Conservation (phyloP, 1,284 basidiomycete genomes). For the Ustilago curta region DNA sequence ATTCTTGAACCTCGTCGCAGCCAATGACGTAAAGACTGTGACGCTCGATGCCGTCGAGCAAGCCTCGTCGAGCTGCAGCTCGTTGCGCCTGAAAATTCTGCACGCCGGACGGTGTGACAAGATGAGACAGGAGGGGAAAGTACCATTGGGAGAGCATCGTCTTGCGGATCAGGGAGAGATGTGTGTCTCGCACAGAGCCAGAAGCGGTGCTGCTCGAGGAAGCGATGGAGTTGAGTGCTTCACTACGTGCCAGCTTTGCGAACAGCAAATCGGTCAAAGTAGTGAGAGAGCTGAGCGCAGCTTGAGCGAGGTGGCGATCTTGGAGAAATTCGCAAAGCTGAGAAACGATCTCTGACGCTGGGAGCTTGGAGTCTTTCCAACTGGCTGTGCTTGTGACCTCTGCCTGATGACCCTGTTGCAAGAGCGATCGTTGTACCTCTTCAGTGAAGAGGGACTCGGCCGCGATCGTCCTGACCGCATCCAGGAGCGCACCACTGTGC, state of each 20-base stretch:
- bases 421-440: constrained; percentile 30
- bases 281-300: constrained; percentile 18
- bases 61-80: constrained; percentile 24
- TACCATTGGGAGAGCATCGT: constrained; percentile 44
- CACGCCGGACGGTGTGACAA: background rate
- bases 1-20: constrained; percentile 38
- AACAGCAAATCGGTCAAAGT: constrained; percentile 22
- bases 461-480: constrained; percentile 28
- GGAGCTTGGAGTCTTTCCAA: constrained; percentile 20
- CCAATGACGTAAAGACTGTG: constrained; percentile 30
- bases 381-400: constrained; percentile 5
- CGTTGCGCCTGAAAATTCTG: background rate
- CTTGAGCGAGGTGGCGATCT: constrained; percentile 7
- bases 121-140: constrained; percentile 34
- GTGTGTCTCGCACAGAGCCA: constrained; percentile 31
- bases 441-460: constrained; percentile 49
- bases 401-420: constrained; percentile 32
- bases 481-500: background rate
- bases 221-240: constrained; percentile 33
- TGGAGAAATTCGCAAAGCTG: constrained; percentile 19
- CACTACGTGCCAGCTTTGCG: constrained; percentile 26
- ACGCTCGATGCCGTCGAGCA: constrained; percentile 38
- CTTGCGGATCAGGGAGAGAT: constrained; percentile 38
- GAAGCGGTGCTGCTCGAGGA: constrained; percentile 21
- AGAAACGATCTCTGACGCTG: constrained; percentile 9